A percentile compares a stretch with the other conserved stretches of the same genome.
phyloP scores from a whole-genome alignment of 176 grass and related monocot species.

The Oryza glumipatula region DNA sequence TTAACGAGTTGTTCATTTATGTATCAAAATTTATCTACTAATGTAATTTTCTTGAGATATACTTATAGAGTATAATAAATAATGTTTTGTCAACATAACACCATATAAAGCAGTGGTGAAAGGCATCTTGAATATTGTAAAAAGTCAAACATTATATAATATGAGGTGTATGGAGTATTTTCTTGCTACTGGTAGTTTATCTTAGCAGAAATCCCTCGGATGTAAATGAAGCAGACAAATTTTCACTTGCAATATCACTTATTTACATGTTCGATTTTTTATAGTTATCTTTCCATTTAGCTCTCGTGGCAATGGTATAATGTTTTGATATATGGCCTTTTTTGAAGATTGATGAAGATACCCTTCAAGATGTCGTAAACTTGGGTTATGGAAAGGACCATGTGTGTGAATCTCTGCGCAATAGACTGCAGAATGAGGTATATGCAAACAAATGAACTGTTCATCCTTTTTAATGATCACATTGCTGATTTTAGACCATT shows the following conservation, averaged over 20 bases:
- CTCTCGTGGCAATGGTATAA: not conserved
- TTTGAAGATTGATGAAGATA: slow-evolving; percentile 92
- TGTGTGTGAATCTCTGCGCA: slow-evolving; percentile 80
- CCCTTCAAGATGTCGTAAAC: slow-evolving; percentile 73
- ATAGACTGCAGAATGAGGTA: slow-evolving; percentile 91
- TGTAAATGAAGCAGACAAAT: slow-evolving; percentile 1
- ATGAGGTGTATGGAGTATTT: slow-evolving; percentile 3
- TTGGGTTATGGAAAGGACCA: slow-evolving; percentile 87
- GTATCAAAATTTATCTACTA: slow-evolving; percentile 2
- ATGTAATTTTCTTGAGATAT: slow-evolving; percentile 18
- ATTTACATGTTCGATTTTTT: not conserved
- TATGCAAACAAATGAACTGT: slow-evolving; percentile 20
- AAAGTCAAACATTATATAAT: not conserved
- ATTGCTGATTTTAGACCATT: slow-evolving; percentile 44
- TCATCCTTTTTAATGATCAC: slow-evolving; percentile 21
- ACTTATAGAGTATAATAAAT: slow-evolving; percentile 15
- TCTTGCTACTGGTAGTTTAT: slow-evolving; percentile 14
- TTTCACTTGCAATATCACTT: slow-evolving; percentile 27
- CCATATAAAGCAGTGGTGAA: slow-evolving; percentile 19
- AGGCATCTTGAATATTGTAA: slow-evolving; percentile 24
- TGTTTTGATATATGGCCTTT: slow-evolving; percentile 38
- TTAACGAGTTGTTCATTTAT: slow-evolving; percentile 12
- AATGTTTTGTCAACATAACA: not conserved
- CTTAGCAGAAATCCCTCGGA: not conserved
- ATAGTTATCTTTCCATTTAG: not conserved